phyloP scores from a whole-genome alignment of 2,329 filamentous ascomycete genomes.

The Alternaria sp. region DNA sequence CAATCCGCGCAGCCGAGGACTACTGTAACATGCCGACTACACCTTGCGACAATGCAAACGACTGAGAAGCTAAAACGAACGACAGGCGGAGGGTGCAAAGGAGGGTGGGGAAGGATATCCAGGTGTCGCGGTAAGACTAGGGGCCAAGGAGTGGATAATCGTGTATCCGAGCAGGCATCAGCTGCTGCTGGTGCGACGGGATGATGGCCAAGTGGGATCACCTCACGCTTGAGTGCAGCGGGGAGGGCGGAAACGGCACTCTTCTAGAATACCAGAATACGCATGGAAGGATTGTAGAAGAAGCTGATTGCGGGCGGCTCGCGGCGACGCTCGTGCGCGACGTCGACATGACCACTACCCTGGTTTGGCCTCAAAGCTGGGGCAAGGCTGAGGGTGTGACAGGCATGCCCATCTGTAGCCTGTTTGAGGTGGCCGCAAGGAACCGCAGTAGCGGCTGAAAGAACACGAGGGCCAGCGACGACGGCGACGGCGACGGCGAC shows the following conservation, averaged over 20 bases:
- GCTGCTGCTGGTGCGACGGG: constrained; percentile 48
- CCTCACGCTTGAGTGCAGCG: constrained; percentile 46
- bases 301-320: constrained; percentile 45
- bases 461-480: constrained; percentile 6
- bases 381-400: constrained; percentile 48
- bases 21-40: constrained; percentile 33
- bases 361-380: constrained; percentile 47
- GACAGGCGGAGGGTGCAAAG: constrained; percentile 22
- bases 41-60: constrained; percentile 20
- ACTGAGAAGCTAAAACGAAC: constrained; percentile 21
- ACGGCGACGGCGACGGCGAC: neutral
- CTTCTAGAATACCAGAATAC: constrained; percentile 52
- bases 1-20: constrained; percentile 15
- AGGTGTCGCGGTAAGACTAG: constrained; percentile 32
- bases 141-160: constrained; percentile 46
- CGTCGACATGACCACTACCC: constrained; percentile 38
- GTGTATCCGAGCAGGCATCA: constrained; percentile 44
- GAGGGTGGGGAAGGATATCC: constrained; percentile 34
- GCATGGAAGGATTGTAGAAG: constrained; percentile 42
- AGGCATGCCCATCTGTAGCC: constrained; percentile 39
- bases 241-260: constrained; percentile 47
- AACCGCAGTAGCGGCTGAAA: constrained; percentile 7
- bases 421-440: constrained; percentile 38
- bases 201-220: constrained; percentile 45
- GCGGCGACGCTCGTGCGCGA: constrained; percentile 41